Evolutionary conservation across 768 basidiomycete genomes (phyloP).

Genomic region (Amanita rimosa): DNA sequence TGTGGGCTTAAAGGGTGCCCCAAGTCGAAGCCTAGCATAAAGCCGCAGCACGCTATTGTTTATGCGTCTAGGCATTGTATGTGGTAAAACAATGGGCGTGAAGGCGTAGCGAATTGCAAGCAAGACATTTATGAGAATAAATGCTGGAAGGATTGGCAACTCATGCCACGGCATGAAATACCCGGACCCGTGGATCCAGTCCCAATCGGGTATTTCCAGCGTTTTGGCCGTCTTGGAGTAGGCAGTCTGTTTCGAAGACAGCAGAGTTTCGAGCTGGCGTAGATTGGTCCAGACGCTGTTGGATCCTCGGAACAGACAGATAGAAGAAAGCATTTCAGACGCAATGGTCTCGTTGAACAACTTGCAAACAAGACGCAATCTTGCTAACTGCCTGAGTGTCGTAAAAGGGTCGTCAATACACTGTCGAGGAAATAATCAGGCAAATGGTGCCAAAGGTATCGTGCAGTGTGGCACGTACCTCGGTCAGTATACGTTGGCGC

Average conservation of each 20-base stretch:
- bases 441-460: too few species aligned
- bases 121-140: background rate
- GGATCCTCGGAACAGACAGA: background rate
- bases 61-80: too few species aligned
- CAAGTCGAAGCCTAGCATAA: too few species aligned
- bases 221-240: background rate
- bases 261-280: background rate
- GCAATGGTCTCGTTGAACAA: background rate
- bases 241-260: background rate
- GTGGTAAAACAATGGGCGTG: too few species aligned
- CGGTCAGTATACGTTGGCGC: too few species aligned
- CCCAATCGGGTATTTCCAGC: background rate
- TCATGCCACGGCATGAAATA: background rate
- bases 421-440: background rate
- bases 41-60: too few species aligned
- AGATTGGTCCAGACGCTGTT: background rate
- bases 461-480: too few species aligned
- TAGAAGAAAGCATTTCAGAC: background rate
- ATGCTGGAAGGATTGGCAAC: background rate
- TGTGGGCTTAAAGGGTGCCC: background rate
- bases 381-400: background rate
- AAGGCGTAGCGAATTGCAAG: too few species aligned
- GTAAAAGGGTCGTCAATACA: background rate
- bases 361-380: background rate
- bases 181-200: background rate